Base-by-base conservation (phyloP, 2,329 filamentous ascomycete genomes). In the Ustulina deusta region DNA sequence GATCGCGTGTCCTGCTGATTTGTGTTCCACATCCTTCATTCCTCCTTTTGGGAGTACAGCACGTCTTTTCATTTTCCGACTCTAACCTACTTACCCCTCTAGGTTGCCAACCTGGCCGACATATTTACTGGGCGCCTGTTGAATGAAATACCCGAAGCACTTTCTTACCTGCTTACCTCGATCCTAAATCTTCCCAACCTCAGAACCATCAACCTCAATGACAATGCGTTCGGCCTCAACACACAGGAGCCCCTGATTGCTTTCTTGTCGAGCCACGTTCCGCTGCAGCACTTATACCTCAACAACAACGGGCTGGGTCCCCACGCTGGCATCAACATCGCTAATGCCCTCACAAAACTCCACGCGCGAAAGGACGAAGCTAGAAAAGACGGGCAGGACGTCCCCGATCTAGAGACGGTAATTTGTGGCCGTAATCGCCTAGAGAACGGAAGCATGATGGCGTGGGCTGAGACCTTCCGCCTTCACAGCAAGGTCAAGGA, bases 231-330 rank as follows among this genome's bases (percentile, higher is more conserved):
- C 77, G 96, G 96, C 64, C 89, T 97, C 69, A 97, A 97, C 82
- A 97, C 93, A 17, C 92, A 97, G 80, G 94, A 93, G 40, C 96
- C 95, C 10, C 89, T 99, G 56, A 93, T 97, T 73, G 92, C 93
- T 68, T 99, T 99, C 83, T 89, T 99, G 69, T 90, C 92, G 63
- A 87, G 90, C 66, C 95, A 98, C 82, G 89, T 92, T 2, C 95
- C 96, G 2, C 90, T 99, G 48, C 94, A 94, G 81, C 94, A 97
- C 81, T 89, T 99, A 32, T 93, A 97, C 81, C 89, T 99, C 66
- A 98, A 98, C 86, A 99, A 99, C 86, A 99, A 99, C 80, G 96
- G 96, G 32, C 89, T 99, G 42, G 96, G 96, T 13, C 96, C 96
- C 25, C 91, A 94, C 69, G 95, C 95, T 10, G 96, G 96, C 65